Base-by-base conservation (phyloP, 345 rosid species). In the Rhizophora mangle region DNA sequence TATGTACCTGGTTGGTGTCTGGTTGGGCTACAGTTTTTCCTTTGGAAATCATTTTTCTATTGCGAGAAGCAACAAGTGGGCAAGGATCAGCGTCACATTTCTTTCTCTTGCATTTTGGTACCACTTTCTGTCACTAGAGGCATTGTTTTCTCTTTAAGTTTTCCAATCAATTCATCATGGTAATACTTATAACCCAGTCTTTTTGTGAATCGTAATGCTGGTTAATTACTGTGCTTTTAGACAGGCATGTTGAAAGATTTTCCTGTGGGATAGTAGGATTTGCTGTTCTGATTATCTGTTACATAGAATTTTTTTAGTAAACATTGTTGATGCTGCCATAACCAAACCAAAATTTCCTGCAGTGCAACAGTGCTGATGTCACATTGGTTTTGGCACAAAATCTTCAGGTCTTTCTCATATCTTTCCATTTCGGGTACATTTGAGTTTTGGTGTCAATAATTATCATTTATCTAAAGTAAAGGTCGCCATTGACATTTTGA, bases 341-440 rank as follows among this genome's bases (percentile, higher is more conserved):
- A 11, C 46, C 46, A 70, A 76, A 51, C 30, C 8, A 43, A 54
- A 16, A 2, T 22, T 68, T 68, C 73, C 24, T 85, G 85, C 88
- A 92, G 96, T 90, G 98, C 82, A 90, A 90, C 83, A 64, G 88
- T 81, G 82, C 94, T 68, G 88, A 92, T 60, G 96, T 90, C 64
- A 83, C 92, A 26, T 79, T 88, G 86, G 91, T 87, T 60, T 60
- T 84, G 59, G 88, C 96, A 10, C 87, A 85, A 81, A 82, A 86
- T 72, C 80, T 92, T 69, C 97, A 88, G 91, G 98, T 92, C n/a
- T 31, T 69, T 65, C 53, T 27, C 26, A 31, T 27, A 43, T 31
- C 68, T 51, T 43, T 6, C 31, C 89, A 24, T 20, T 13, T 63
- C 43, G 30, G 46, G 29, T 10, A 6, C 3, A 8, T 31, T 58